Percentiles rank a stretch among this genome's conserved stretches.
These are phyloP conservation scores for Ustilago esculenta DNA, from an alignment of 1,284 basidiomycete species.

Conservation along the genomic window DNA sequence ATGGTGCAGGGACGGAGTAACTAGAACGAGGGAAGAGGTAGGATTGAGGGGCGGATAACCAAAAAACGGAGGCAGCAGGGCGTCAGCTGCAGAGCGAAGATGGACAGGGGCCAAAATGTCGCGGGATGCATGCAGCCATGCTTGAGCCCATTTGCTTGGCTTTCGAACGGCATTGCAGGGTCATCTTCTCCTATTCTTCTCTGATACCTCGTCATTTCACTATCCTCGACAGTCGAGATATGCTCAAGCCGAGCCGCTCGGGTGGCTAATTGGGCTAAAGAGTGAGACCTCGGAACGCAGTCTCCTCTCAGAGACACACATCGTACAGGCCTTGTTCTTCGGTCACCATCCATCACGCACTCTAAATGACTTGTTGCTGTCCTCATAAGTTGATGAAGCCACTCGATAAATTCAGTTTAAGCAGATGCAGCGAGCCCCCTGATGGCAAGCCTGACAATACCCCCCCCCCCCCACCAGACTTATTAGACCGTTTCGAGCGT, in stretches of 20 bases:
- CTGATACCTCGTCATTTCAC: no score
- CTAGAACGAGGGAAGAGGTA: neutral
- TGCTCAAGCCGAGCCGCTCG: no score
- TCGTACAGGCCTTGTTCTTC: no score
- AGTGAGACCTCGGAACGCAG: neutral
- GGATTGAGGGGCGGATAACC: neutral
- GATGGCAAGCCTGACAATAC: no score
- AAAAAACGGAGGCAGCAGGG: conserved; percentile 3
- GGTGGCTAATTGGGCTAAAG: conserved; percentile 9
- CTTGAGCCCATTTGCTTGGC: conserved; percentile 15
- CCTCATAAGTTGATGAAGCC: no score
- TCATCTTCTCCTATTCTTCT: neutral
- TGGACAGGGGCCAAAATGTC: conserved; percentile 48
- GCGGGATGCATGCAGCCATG: conserved; percentile 28
- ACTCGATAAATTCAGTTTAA: no score
- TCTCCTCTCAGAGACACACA: neutral
- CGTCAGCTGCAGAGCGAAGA: conserved; percentile 28
- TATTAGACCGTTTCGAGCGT: no score
- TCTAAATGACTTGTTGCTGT: no score
- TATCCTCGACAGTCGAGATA: no score
- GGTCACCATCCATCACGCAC: no score
- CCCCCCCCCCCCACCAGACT: no score
- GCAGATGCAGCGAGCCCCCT: no score
- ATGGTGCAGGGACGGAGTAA: neutral
- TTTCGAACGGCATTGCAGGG: neutral